Percentiles rank a stretch among this genome's conserved stretches.
Evolutionary conservation across 1,284 basidiomycete genomes (phyloP).

Genomic region (Naganishia albida): DNA sequence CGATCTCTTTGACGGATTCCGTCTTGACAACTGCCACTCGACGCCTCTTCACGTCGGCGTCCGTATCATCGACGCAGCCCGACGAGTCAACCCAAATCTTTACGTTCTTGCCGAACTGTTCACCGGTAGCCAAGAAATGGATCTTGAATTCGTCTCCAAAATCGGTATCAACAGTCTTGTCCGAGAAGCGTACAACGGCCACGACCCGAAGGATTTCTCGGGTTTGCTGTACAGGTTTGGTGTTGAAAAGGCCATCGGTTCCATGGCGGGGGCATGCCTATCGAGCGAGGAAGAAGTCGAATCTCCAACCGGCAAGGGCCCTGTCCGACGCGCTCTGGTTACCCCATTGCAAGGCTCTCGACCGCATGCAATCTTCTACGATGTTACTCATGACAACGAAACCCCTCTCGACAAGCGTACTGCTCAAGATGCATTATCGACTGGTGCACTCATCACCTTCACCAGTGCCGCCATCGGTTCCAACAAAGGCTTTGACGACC

Average conservation of each 20-base stretch:
- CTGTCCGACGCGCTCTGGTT: conserved; percentile 69
- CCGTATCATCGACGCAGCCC: conserved; percentile 84
- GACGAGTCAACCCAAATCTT: conserved; percentile 82
- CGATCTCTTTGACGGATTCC: conserved; percentile 84
- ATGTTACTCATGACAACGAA: conserved; percentile 95
- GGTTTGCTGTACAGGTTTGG: conserved; percentile 82
- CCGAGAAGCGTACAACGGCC: conserved; percentile 85
- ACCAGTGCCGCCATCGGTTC: conserved; percentile 82
- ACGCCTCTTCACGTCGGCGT: conserved; percentile 94
- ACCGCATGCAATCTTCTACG: conserved; percentile 89
- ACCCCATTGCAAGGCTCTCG: conserved; percentile 77
- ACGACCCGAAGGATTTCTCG: conserved; percentile 82
- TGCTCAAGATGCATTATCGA: conserved; percentile 88
- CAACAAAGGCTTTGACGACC: conserved; percentile 91
- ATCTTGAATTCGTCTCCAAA: conserved; percentile 82
- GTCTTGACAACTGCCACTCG: conserved; percentile 97
- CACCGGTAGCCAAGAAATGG: conserved; percentile 92
- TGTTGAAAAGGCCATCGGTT: conserved; percentile 86
- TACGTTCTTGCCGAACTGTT: conserved; percentile 97
- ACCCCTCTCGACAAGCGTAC: conserved; percentile 82
- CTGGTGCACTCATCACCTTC: conserved; percentile 83
- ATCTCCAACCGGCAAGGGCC: conserved; percentile 71
- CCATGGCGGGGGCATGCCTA: conserved; percentile 85
- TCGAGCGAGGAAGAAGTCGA: conserved; percentile 72
- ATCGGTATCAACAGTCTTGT: conserved; percentile 89